Evolutionary conservation across 179 eudicot genomes (phyloP), one percentile per base, ranked within the genome.

Genomic region (Spinacia oleracea): DNA sequence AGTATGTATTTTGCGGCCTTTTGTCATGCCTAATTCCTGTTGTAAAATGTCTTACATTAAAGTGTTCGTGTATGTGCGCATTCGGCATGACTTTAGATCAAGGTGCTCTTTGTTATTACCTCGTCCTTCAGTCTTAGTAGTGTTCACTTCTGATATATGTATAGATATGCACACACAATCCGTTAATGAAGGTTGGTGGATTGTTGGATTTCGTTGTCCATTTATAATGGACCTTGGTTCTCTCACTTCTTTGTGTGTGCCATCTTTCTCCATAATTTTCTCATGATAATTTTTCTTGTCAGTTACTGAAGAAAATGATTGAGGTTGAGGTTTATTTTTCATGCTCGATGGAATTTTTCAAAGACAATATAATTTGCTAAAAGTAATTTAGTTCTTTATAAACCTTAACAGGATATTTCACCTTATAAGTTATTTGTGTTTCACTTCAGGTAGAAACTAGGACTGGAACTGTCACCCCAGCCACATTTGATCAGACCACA

Each of bases 401-500:
- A 60, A 42, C 5, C 29, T 78, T 79, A 27, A 9, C 38, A 69
- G 60, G 34, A 31, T 66, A 53, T 64, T n/a, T n/a, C n/a, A n/a
- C n/a, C n/a, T n/a, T n/a, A n/a, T n/a, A n/a, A n/a, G n/a, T n/a
- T 40, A 69, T 53, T 38, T 31, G 25, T 73, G 65, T 75, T 70
- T 25, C 11, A 74, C 78, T 72, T 77, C 85, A 96, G 99, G 88
- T 91, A 38, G 97, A 96, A 73, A 89, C 96, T 71, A 86, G 85
- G 60, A 91, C 84, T 15, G 99, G 99, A 79, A 86, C 82, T 34
- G 53, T 92, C 35, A 53, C 77, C 53, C 97, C 98, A 38, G 91
- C 98, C 72, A 84, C 83, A 77, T 96, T 91, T 79, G 97, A 96
- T 82, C 78, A 79, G 50, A 90, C 88, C n/a, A 88, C 97, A 35